Base-by-base conservation (phyloP, 2,329 filamentous ascomycete genomes). In the Claviceps digitariae region DNA sequence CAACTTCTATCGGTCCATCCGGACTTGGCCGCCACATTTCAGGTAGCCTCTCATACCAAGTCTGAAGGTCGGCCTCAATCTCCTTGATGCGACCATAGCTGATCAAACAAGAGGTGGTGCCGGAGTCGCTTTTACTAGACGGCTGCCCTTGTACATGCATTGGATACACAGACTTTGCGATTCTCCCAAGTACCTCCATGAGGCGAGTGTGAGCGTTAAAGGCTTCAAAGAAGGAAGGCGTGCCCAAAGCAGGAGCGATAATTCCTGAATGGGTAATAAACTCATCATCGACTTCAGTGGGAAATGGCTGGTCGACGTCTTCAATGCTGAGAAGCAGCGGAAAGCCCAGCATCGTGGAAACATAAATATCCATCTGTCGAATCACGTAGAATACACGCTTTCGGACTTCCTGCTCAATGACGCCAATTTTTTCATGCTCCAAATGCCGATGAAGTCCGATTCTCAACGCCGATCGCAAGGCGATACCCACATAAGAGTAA, bases 401-500 rank as follows among this genome's bases (percentile, higher is more conserved):
- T 57, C 83, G 75, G 21, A 77, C 74, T 66, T 86, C 81, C 51
- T 78, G 73, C 61, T 86, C 82, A 53, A 86, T 77, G 2, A 79
- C 74, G 50, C 78, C 76, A 52, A 85, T 76, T 53, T 76, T 76
- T 53, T 79, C 76, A 48, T 84, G 80, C 13, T 82, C 73, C 6
- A 91, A 69, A 55, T 86, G 80, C 51, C 87, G 83, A 65, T 93
- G 87, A 27, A 91, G 72, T 8, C 87, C 87, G 69, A 91, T 83
- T 29, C 86, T 80, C 36, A 91, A 69, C n/a, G 85, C 82, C 7
- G 85, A 84, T 50, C 86, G 79, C 49, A 90, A 72, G 2, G 86
- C 87, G 60, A 91, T 85, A 7, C 87, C 87, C 48, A 91, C 77
- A 60, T 88, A 90, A 0, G 86, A 81, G 66, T 91, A 91, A 64